Conservation (phyloP, 1,139 yeast genomes). For the Sugiyamaella grinbergsii region DNA sequence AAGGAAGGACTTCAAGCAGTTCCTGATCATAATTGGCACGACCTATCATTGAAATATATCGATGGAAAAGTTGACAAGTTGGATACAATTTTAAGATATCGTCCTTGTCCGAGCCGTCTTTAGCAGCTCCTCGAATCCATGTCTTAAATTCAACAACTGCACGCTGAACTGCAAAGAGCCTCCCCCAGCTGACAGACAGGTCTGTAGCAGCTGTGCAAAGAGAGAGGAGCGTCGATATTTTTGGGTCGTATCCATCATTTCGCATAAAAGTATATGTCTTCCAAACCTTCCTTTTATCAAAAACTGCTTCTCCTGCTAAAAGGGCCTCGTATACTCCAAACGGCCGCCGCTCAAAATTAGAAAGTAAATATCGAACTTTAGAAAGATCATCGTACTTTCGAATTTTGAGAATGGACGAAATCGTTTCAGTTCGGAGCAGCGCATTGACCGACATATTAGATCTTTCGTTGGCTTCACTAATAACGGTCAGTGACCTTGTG, state of each 20-base stretch:
- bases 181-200: constrained; percentile 48
- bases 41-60: constrained; percentile 55
- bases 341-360: constrained; percentile 5
- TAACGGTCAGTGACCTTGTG: constrained; percentile 18
- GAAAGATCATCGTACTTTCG: constrained; percentile 7
- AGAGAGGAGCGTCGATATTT: constrained; percentile 28
- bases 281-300: constrained; percentile 35
- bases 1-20: constrained; percentile 53
- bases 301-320: constrained; percentile 28
- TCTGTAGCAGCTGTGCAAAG: constrained; percentile 37
- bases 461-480: constrained; percentile 14
- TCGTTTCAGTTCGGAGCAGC: not conserved
- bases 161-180: constrained; percentile 58
- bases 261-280: constrained; percentile 31
- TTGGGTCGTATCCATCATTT: constrained; percentile 33
- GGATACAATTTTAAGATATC: constrained; percentile 49
- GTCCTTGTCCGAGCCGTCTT: constrained; percentile 37
- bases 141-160: constrained; percentile 60
- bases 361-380: not conserved
- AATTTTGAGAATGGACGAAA: constrained; percentile 7
- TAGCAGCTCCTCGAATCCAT: constrained; percentile 39
- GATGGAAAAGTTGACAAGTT: constrained; percentile 50
- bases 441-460: not conserved
- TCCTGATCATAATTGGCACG: constrained; percentile 54
- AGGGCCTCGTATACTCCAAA: constrained; percentile 25